A percentile compares a stretch with the other conserved stretches of the same genome.
Evolutionary conservation across 2,329 filamentous ascomycete genomes (phyloP).

Genomic region (Trematosphaeria pertusa): DNA sequence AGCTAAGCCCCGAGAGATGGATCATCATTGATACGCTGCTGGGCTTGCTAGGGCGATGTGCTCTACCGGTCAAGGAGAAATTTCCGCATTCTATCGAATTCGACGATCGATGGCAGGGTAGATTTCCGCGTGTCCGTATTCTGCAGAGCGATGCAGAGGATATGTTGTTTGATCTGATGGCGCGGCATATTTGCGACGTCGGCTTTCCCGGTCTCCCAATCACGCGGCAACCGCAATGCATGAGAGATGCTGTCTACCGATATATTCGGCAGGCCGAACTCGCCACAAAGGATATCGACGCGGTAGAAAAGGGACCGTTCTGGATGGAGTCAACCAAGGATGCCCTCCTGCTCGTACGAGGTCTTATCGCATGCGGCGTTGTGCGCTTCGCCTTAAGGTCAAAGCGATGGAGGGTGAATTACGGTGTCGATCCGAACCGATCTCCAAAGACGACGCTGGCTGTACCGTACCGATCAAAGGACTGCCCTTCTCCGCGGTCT

Average conservation of each 20-base stretch:
- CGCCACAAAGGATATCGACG: constrained; percentile 33
- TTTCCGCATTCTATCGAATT: constrained; percentile 56
- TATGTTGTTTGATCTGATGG: constrained; percentile 32
- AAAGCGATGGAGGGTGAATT: constrained; percentile 72
- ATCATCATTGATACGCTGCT: constrained; percentile 61
- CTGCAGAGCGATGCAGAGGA: constrained; percentile 50
- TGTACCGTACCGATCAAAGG: constrained; percentile 72
- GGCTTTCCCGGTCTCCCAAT: constrained; percentile 58
- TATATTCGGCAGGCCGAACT: constrained; percentile 56
- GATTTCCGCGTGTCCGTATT: constrained; percentile 60
- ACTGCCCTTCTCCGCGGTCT: constrained; percentile 65
- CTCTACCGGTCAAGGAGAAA: constrained; percentile 31
- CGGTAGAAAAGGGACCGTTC: constrained; percentile 31
- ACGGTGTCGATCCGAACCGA: constrained; percentile 58
- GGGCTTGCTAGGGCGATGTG: constrained; percentile 48
- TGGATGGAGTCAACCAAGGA: constrained; percentile 46
- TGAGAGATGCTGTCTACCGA: constrained; percentile 43
- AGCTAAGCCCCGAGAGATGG: constrained; percentile 66
- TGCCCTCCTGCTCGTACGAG: constrained; percentile 58
- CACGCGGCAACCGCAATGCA: constrained; percentile 36
- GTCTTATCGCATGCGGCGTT: constrained; percentile 64
- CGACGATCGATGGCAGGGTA: constrained; percentile 36
- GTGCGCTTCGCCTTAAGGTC: constrained; percentile 60
- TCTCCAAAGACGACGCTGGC: constrained; percentile 60
- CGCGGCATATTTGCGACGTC: constrained; percentile 49